phyloP scores from a whole-genome alignment of 352 stramenopile species.

The Pythium oligandrum region DNA sequence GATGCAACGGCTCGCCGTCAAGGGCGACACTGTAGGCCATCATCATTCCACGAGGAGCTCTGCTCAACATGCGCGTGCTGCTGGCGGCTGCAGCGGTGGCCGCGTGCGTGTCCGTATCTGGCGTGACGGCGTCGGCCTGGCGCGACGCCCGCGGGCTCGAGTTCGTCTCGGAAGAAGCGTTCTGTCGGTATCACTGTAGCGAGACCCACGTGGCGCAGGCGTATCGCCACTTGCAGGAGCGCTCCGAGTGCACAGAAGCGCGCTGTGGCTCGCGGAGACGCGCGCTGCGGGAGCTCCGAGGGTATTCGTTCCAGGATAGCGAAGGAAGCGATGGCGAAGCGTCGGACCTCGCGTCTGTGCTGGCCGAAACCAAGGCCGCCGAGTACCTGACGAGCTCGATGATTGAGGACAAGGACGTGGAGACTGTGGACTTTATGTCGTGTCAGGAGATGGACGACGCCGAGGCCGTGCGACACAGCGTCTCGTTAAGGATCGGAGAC shows the following conservation, averaged over 20 bases:
- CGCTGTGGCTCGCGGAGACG: slow-evolving; percentile 20
- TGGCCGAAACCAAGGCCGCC: slow-evolving; percentile 15
- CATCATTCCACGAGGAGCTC: background rate
- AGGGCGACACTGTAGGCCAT: too few species aligned
- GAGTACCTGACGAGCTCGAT: background rate
- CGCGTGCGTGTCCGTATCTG: background rate
- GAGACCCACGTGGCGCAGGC: slow-evolving; percentile 31
- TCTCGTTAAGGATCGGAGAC: slow-evolving; percentile 48
- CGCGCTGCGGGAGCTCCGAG: slow-evolving; percentile 10
- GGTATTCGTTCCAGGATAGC: slow-evolving; percentile 8
- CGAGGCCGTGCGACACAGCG: slow-evolving; percentile 21
- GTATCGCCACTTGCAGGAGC: slow-evolving; percentile 31
- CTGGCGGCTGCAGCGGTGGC: background rate
- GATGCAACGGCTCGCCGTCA: too few species aligned
- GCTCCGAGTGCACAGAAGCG: slow-evolving; percentile 29
- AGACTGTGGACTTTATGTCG: slow-evolving; percentile 44
- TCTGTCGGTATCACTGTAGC: slow-evolving; percentile 64
- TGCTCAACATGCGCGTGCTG: too few species aligned
- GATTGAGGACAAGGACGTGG: slow-evolving; percentile 38
- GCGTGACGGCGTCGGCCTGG: background rate
- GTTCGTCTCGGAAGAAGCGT: slow-evolving; percentile 42
- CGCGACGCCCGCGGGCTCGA: slow-evolving; percentile 29
- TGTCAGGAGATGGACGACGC: slow-evolving; percentile 18
- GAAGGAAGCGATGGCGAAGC: too few species aligned
- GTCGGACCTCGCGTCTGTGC: slow-evolving; percentile 12